Conservation (phyloP, 176 grass and related monocot species). For the Panicum miliaceum region DNA sequence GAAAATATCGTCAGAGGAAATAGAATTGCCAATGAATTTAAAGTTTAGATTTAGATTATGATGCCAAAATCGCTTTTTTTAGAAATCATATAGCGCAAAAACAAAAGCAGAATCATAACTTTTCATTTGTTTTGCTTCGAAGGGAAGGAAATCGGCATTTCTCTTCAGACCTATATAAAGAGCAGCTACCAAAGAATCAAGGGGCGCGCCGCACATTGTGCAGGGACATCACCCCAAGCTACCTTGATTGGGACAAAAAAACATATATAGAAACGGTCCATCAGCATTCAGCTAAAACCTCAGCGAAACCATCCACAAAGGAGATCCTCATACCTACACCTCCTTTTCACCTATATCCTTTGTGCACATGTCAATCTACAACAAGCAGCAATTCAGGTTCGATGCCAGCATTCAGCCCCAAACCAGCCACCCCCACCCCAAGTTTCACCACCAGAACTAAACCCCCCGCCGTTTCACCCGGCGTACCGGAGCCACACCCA, state of each 20-base stretch:
- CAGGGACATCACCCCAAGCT: neutral
- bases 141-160: neutral
- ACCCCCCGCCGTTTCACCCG: neutral
- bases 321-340: conserved; percentile 40
- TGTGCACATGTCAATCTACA: conserved; percentile 72
- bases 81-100: neutral
- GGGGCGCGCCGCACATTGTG: neutral
- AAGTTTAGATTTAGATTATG: neutral
- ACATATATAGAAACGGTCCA: conserved; percentile 28
- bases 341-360: conserved; percentile 64
- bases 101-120: neutral
- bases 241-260: conserved; percentile 15
- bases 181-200: conserved; percentile 5
- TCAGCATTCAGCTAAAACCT: conserved; percentile 44
- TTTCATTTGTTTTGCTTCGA: neutral
- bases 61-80: too few relatives aligned
- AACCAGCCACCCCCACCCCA: conserved; percentile 4
- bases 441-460: conserved; percentile 23
- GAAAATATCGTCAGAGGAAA: neutral
- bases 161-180: neutral
- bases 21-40: neutral
- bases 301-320: conserved; percentile 37
- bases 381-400: conserved; percentile 47
- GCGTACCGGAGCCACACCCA: neutral
- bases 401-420: conserved; percentile 31